These are phyloP conservation scores for Pythium pyrilobum DNA, from an alignment of 352 stramenopile genomes.

Conservation along the genomic window DNA sequence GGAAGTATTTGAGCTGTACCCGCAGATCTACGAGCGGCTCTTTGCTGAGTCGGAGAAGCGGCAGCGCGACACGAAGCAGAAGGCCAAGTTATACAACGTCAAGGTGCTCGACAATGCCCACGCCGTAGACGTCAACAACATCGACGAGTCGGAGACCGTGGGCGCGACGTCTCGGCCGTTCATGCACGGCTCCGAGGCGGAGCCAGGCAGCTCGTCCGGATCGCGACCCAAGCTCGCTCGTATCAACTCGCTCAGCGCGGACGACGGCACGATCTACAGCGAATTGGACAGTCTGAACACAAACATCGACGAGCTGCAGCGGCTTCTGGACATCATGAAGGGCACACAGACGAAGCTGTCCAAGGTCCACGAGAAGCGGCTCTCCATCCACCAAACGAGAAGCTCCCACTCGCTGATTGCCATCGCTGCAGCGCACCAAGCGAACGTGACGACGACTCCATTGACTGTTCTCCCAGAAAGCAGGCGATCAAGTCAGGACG, in stretches of 20 bases:
- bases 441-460: neutral
- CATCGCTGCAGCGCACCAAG: neutral
- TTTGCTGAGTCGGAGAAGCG: conserved; percentile 55
- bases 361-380: conserved; percentile 33
- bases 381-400: conserved; percentile 36
- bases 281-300: conserved; percentile 45
- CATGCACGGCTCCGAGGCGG: conserved; percentile 23
- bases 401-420: conserved; percentile 7
- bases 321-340: conserved; percentile 33
- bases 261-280: conserved; percentile 36
- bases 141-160: conserved; percentile 28
- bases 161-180: conserved; percentile 28
- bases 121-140: conserved; percentile 46
- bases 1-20: conserved; percentile 53
- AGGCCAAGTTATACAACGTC: conserved; percentile 44
- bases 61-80: conserved; percentile 36
- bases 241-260: conserved; percentile 35
- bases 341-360: conserved; percentile 31
- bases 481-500: no score
- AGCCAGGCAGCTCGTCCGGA: conserved; percentile 12
- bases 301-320: conserved; percentile 39
- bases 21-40: conserved; percentile 49
- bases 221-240: conserved; percentile 21
- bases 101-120: conserved; percentile 69
- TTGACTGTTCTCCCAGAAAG: neutral